Conservation (phyloP, 169 alveolate genomes). For the Cyclospora cayetanensis region DNA sequence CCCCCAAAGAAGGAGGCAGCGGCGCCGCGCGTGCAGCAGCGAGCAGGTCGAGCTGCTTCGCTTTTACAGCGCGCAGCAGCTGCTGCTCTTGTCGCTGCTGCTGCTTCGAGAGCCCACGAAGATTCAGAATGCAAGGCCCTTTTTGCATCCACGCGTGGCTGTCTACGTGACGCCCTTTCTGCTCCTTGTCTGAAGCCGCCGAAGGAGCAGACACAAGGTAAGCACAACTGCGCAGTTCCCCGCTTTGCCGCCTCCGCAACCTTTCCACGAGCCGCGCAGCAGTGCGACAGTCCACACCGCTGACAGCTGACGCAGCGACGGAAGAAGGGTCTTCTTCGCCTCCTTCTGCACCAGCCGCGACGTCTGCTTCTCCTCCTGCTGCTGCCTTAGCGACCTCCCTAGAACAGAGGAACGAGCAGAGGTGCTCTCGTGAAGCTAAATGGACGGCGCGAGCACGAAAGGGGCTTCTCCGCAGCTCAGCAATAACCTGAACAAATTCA, state of each 20-base stretch:
- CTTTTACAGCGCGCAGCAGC: background rate
- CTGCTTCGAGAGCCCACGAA: slow-evolving; percentile 7
- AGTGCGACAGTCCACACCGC: background rate
- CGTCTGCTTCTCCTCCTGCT: background rate
- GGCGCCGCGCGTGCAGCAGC: background rate
- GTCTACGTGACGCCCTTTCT: slow-evolving; percentile 3
- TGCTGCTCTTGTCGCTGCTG: background rate
- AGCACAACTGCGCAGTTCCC: background rate
- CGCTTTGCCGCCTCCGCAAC: background rate
- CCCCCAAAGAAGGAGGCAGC: background rate
- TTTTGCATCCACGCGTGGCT: slow-evolving; percentile 1
- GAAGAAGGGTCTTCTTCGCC: background rate
- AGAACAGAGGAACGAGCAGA: background rate
- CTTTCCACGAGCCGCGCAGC: background rate
- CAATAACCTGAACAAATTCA: background rate
- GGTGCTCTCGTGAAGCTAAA: slow-evolving; percentile 32
- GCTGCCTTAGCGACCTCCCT: background rate
- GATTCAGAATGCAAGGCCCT: background rate
- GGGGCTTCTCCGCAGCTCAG: slow-evolving; percentile 11
- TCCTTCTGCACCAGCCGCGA: background rate
- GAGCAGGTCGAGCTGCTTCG: background rate
- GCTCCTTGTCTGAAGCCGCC: background rate
- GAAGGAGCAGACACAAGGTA: background rate
- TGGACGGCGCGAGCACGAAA: slow-evolving; percentile 35
- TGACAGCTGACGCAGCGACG: background rate